phyloP scores from a whole-genome alignment of 202 grass and related monocot genomes.

The Thinopyrum obtusiflorum region DNA sequence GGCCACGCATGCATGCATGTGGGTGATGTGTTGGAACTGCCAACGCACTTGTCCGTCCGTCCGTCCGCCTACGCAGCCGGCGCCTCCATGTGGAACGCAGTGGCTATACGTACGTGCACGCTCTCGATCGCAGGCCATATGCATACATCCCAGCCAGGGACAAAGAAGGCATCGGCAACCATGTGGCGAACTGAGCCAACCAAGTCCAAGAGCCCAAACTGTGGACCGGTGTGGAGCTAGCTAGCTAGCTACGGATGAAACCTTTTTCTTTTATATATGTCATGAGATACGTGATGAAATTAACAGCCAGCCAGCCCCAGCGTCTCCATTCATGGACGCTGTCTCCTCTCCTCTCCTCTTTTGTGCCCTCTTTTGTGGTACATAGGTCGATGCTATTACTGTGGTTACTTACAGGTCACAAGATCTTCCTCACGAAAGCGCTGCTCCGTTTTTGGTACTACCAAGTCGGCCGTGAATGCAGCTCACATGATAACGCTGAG shows the following conservation, averaged over 20 bases:
- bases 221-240: conserved; percentile 5
- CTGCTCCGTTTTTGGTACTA: not conserved
- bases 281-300: conserved; percentile 16
- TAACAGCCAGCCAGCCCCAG: not conserved
- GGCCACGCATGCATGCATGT: not conserved
- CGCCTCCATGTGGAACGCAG: not conserved
- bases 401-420: conserved; percentile 28
- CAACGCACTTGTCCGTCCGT: not conserved
- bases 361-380: not conserved
- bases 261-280: not conserved
- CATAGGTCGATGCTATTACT: not conserved
- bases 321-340: not conserved
- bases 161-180: not conserved
- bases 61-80: not conserved
- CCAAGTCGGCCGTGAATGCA: not conserved
- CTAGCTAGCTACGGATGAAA: not conserved
- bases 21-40: conserved; percentile 21
- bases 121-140: no score
- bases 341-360: not conserved
- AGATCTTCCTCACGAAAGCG: conserved; percentile 1
- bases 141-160: no score
- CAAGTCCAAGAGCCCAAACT: conserved; percentile 10
- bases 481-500: conserved; percentile 39
- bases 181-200: conserved; percentile 31
- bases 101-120: not conserved